Conservation (phyloP, 1,284 basidiomycete species). For the Schizophyllum commune region DNA sequence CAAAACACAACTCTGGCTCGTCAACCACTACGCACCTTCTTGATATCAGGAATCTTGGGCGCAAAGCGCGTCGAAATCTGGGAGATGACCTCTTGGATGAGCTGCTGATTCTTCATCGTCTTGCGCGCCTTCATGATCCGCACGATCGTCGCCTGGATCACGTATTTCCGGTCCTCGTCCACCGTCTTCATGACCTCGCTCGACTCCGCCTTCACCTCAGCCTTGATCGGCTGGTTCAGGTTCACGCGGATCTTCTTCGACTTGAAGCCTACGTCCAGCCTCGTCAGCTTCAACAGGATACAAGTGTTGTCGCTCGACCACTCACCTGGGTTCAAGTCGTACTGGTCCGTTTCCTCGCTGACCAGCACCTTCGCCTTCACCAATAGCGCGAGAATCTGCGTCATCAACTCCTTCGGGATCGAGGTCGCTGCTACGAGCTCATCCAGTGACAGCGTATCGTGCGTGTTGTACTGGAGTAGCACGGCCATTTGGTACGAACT, state of each 20-base stretch:
- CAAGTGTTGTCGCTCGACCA: not conserved
- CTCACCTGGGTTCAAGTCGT: conserved; percentile 90
- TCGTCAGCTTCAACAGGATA: not conserved
- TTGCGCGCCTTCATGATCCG: conserved; percentile 98
- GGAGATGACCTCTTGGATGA: conserved; percentile 92
- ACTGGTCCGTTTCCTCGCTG: conserved; percentile 80
- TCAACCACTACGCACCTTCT: conserved; percentile 51
- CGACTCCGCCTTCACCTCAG: conserved; percentile 90
- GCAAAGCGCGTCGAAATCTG: conserved; percentile 87
- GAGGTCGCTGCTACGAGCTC: conserved; percentile 82
- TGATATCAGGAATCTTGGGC: conserved; percentile 89
- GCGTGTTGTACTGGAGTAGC: conserved; percentile 88
- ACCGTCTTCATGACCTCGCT: conserved; percentile 92
- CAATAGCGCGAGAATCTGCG: conserved; percentile 76
- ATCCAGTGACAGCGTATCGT: conserved; percentile 76
- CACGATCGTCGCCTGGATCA: conserved; percentile 97
- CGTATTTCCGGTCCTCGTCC: conserved; percentile 95
- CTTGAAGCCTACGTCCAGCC: conserved; percentile 67
- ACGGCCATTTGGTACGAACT: conserved; percentile 96
- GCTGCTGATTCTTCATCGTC: conserved; percentile 92
- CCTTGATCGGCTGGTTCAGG: conserved; percentile 90
- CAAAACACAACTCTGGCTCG: not conserved
- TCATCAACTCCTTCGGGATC: conserved; percentile 77
- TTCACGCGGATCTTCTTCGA: conserved; percentile 96
- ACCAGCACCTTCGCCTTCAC: conserved; percentile 89